These are phyloP conservation scores for Schizopora paradoxa DNA, from an alignment of 1,284 basidiomycete species.

Conservation along the genomic window DNA sequence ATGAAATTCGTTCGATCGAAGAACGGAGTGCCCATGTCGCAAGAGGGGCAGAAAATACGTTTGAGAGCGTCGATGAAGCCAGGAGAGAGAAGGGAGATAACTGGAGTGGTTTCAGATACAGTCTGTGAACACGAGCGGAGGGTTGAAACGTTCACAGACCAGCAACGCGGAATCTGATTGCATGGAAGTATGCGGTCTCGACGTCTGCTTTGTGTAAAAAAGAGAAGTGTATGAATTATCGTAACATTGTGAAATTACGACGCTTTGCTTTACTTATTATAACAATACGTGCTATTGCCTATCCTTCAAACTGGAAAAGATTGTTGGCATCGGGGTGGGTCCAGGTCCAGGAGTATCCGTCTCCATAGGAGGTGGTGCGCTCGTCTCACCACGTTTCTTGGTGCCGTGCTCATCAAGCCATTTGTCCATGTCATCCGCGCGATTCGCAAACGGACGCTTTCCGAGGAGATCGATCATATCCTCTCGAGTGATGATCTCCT, in stretches of 20 bases:
- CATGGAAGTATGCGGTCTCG: no score
- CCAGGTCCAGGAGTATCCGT: conserved; percentile 5
- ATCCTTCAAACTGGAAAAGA: conserved; percentile 4
- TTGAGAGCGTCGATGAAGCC: conserved; percentile 34
- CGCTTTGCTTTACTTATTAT: not conserved
- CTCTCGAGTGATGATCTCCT: conserved; percentile 93
- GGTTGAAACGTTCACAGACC: no score
- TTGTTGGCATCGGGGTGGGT: conserved; percentile 8
- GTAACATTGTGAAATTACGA: no score
- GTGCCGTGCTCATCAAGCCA: conserved; percentile 77
- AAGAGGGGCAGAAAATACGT: no score
- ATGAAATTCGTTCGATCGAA: conserved; percentile 19
- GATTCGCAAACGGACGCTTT: conserved; percentile 74
- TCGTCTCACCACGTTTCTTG: conserved; percentile 31
- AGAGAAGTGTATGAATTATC: no score
- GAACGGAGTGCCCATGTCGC: no score
- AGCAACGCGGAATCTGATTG: no score
- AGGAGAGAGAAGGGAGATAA: conserved; percentile 38
- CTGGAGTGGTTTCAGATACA: conserved; percentile 45
- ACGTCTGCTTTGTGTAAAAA: no score
- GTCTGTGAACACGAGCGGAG: conserved; percentile 18
- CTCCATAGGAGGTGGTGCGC: conserved; percentile 16
- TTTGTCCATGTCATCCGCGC: conserved; percentile 88
- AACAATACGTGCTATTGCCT: not conserved
- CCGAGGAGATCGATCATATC: conserved; percentile 87